Base-by-base conservation (phyloP, 2,329 filamentous ascomycete species). In the Exophiala lecanii-corni region DNA sequence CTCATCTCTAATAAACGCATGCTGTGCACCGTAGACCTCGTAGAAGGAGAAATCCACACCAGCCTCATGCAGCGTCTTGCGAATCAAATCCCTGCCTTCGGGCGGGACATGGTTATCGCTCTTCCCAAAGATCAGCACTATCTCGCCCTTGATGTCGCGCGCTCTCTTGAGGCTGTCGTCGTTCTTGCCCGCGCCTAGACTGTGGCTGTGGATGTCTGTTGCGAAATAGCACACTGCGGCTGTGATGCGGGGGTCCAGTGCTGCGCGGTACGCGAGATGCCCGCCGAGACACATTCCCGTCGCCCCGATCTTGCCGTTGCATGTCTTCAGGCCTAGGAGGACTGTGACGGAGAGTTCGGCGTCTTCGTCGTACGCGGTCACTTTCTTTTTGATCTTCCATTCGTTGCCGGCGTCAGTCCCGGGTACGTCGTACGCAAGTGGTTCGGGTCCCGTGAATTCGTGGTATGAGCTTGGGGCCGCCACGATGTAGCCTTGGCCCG, bases 221-320 rank as follows among this genome's bases (percentile, higher is more conserved):
- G 87, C 88, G 66, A 96, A 96, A 71, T 89, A 97, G 62, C 87
- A 83, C 20, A 94, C 84, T 26, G 81, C 81, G 20, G 87, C 86
- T 28, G 75, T 74, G 45, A 96, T 78, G 43, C 89, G 77, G 16
- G 77, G 73, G 63, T 96, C 88, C 36, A 96, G 74, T 57, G 81
- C 80, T 56, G 75, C 79, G 31, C 81, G 73, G 61, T 79, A 84
- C 65, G 85, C 86, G 13, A 96, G 77, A 61, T 96, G 91, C 1
- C 91, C 89, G 39, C 91, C 91, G 1, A 96, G 79, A 64, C 89
- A 96, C 89, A 96, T 96, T 48, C 87, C 87, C 9, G 85, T 89
- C 3, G 82, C 72, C 34, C 86, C 86, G 54, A 95, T 78, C 25
- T 78, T 76, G 37, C 89, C 89, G 49, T 81, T 94, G 66, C 89